Base-by-base conservation (phyloP, 2,329 filamentous ascomycete species). In the Purpureocillium takamizusanense region DNA sequence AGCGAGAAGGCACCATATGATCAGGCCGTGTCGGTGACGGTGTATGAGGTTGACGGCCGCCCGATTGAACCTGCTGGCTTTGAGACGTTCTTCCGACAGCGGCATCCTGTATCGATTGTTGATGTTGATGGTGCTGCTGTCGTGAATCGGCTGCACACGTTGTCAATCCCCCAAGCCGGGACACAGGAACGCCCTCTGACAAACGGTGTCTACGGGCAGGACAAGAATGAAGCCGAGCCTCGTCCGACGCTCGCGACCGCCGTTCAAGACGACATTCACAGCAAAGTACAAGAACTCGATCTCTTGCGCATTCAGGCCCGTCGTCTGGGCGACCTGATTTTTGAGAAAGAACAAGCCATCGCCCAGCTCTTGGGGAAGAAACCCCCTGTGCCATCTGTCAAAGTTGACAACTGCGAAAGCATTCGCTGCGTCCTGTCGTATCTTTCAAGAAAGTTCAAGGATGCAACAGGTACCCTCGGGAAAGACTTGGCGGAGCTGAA, bases 31-130 rank as follows among this genome's bases (percentile, higher is more conserved):
- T 62, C 55, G 40, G 62, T 75, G 32, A 55, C 59, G 28, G 52
- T 73, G 32, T 48, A 63, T 29, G 59, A 56, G 7, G 42, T 73
- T 27, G 60, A 72, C 48, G 66, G 62, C 35, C 53, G 56, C 41
- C 37, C 57, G 27, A 50, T 67, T 18, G 49, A 61, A 16, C 53
- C 63, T 41, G 48, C 61, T 29, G 56, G 55, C 7, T 67, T 74
- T 40, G 59, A 57, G 15, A 50, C 66, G 39, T 57, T 62, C 13
- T 73, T 75, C 51, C 63, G 61, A 46, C 70, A 74, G 48, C 61
- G 59, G 6, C 46, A 52, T 2, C 65, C 69, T 1, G 56, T 61
- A 15, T 54, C 60, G 33, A 60, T 74, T 23, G 52, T 64, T 27
- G 57, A 63, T 8, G 54, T 72, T 38, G 60, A 66, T 33, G 63